Evolutionary conservation across 1,139 yeast genomes (phyloP), one percentile per base, ranked within the genome.

Genomic region (Tardiomyces depauwii): DNA sequence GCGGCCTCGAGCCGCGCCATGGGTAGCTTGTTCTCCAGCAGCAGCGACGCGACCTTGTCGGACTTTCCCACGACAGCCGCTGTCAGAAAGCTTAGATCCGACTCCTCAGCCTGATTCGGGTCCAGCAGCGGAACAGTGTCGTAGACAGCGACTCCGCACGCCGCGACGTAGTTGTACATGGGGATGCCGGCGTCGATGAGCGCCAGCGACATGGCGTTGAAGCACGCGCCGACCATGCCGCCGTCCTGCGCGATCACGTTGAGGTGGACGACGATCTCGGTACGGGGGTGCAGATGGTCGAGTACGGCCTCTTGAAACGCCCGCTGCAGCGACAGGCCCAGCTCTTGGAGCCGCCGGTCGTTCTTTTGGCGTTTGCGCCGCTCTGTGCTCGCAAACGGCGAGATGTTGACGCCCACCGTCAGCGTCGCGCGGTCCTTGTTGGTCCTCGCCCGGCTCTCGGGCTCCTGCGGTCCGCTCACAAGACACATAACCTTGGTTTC

Each of bases 121-220:
- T 91, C 98, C 18, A 91, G 68, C 50, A 91, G 67, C 13, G 95
- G 88, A 10, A 66, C 67, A 13, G 78, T 74, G 55, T 83, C 91
- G 58, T 79, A 82, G 39, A 86, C 66, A 0, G 96, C 97, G 7
- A 89, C 85, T 33, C 82, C 74, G 33, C 87, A 74, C 2, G 95
- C 80, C 45, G 88, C 76, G 13, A 91, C 83, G 60, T 86, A 89
- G 61, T 91, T 97, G 59, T 83, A 83, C 86, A 91, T 82, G 16
- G 96, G 85, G 41, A 91, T 81, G 42, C 98, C 98, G 1, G 97
- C 96, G 65, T 93, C 97, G 42, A 91, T 79, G 44, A 91, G 70
- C 0, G 96, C 97, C 54, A 91, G 68, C 1, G 96, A 86, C 44
- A 85, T 77, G n/a, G 96, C 87, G 61, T 93, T 91, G 44, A 87